A percentile compares a stretch with the other conserved stretches of the same genome.
phyloP scores from a whole-genome alignment of 2,329 filamentous ascomycete species.

The Aspergillus novoparasiticus region DNA sequence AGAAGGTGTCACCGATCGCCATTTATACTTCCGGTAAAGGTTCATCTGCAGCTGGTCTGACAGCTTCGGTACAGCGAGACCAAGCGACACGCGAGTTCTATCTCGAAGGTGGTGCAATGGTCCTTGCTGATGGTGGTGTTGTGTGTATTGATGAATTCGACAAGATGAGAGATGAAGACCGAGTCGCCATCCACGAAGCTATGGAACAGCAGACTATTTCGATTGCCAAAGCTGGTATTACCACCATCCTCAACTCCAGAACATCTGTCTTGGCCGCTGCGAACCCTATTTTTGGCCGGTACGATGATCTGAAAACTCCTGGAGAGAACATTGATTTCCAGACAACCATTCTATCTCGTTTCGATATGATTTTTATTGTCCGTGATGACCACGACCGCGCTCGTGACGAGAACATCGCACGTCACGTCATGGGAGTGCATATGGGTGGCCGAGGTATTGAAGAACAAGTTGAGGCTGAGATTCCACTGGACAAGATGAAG shows the following conservation, averaged over 20 bases:
- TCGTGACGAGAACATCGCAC: slow-evolving; percentile 90
- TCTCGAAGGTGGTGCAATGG: slow-evolving; percentile 97
- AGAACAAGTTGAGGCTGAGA: slow-evolving; percentile 81
- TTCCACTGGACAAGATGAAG: slow-evolving; percentile 95
- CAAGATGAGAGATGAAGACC: slow-evolving; percentile 98
- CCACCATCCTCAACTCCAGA: slow-evolving; percentile 92
- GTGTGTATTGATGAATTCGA: slow-evolving; percentile 99
- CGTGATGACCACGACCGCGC: slow-evolving; percentile 89
- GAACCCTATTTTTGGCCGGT: slow-evolving; percentile 96
- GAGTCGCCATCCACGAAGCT: slow-evolving; percentile 97
- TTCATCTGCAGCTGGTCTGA: slow-evolving; percentile 95
- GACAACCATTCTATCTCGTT: slow-evolving; percentile 95
- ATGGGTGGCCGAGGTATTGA: slow-evolving; percentile 86
- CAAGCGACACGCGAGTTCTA: slow-evolving; percentile 94
- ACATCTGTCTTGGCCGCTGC: slow-evolving; percentile 94
- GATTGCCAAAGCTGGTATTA: slow-evolving; percentile 97
- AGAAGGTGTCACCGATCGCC: slow-evolving; percentile 92
- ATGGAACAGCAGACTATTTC: slow-evolving; percentile 99
- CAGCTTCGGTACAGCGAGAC: slow-evolving; percentile 93
- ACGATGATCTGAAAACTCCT: slow-evolving; percentile 96
- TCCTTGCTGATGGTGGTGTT: slow-evolving; percentile 92
- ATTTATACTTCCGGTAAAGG: slow-evolving; percentile 99
- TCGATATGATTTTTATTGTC: slow-evolving; percentile 99
- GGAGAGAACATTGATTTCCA: slow-evolving; percentile 99
- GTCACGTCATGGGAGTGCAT: slow-evolving; percentile 95